These are phyloP conservation scores for Rhodotorula sp. DNA, from an alignment of 1,284 basidiomycete species.

Conservation along the genomic window DNA sequence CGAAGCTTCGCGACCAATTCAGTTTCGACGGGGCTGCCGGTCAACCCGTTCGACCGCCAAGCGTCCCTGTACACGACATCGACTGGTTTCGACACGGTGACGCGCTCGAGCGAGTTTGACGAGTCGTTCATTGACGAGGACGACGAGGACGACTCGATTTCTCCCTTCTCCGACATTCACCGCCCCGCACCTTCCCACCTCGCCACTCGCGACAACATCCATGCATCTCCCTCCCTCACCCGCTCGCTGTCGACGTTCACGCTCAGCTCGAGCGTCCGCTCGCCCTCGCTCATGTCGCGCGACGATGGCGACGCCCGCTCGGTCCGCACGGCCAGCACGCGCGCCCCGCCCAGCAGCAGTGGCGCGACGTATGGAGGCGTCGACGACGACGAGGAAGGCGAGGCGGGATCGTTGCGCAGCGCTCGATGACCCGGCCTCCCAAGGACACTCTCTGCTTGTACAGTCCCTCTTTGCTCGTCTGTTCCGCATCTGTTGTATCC, in stretches of 20 bases:
- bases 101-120: slow-evolving; percentile 14
- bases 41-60: neutral
- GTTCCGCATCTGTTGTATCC: neutral
- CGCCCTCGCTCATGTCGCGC: neutral
- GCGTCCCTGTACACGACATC: neutral
- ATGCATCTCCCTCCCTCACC: neutral
- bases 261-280: slow-evolving; percentile 11
- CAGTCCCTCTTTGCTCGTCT: neutral
- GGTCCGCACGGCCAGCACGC: slow-evolving; percentile 13
- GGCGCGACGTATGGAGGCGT: slow-evolving; percentile 35
- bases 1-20: slow-evolving; percentile 34
- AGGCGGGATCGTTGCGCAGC: neutral
- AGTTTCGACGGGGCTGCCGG: slow-evolving; percentile 21
- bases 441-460: neutral
- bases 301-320: slow-evolving; percentile 3
- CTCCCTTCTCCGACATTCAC: slow-evolving; percentile 30
- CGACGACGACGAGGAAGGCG: slow-evolving; percentile 15
- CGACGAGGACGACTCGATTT: slow-evolving; percentile 21
- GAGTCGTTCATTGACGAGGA: neutral
- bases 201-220: slow-evolving; percentile 25
- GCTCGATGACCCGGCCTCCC: neutral
- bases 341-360: slow-evolving; percentile 15
- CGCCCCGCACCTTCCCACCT: slow-evolving; percentile 10
- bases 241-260: slow-evolving; percentile 10
- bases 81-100: slow-evolving; percentile 4